Evolutionary conservation across 768 basidiomycete genomes (phyloP).

Genomic region (Collybiopsis luxurians): DNA sequence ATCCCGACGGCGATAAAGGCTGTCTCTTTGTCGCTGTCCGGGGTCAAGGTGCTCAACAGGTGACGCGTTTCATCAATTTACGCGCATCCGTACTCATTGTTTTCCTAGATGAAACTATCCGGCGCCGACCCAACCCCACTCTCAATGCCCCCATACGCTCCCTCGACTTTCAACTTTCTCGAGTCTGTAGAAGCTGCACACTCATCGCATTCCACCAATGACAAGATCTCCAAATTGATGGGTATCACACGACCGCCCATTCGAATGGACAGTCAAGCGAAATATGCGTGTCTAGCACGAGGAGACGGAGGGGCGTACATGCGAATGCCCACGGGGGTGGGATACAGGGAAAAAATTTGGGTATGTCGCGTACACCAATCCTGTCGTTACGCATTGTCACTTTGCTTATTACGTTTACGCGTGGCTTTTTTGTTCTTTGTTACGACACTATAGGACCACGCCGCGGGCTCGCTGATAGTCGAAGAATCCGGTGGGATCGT

Average conservation of each 20-base stretch:
- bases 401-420: no score
- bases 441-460: constrained; percentile 62
- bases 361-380: no score
- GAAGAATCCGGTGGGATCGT: constrained; percentile 90
- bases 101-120: constrained; percentile 48
- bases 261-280: constrained; percentile 96
- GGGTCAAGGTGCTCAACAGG: constrained; percentile 82
- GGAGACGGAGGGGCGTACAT: constrained; percentile 86
- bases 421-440: constrained; percentile 1
- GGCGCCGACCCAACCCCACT: constrained; percentile 48
- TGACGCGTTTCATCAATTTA: constrained; percentile 15
- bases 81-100: neutral
- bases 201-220: constrained; percentile 85
- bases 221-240: constrained; percentile 64
- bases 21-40: constrained; percentile 85
- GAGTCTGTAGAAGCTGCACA: constrained; percentile 94
- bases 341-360: constrained; percentile 97
- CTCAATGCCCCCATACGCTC: constrained; percentile 44
- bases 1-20: constrained; percentile 63
- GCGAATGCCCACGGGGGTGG: constrained; percentile 72
- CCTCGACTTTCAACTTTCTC: constrained; percentile 62
- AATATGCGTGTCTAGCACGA: constrained; percentile 83
- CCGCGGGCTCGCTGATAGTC: constrained; percentile 80
- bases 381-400: no score
- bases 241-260: constrained; percentile 62